These are phyloP conservation scores for Arbutus unedo DNA, from an alignment of 148 eudicot genomes.

Conservation along the genomic window DNA sequence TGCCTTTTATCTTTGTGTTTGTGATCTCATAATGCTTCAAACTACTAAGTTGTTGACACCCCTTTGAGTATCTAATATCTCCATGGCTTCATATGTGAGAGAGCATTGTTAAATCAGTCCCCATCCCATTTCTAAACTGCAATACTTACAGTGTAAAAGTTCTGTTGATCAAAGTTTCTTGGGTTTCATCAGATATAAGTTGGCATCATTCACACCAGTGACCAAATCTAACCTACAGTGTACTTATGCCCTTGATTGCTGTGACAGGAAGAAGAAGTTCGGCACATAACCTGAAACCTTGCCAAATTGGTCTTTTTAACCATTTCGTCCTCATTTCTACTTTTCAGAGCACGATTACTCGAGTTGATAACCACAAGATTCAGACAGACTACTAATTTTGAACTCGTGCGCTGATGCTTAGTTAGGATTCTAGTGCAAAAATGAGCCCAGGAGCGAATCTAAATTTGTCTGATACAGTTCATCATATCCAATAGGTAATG, in stretches of 20 bases:
- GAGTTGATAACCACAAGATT: background rate
- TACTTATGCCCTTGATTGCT: background rate
- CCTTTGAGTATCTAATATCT: too few species aligned
- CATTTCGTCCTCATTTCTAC: background rate
- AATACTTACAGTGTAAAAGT: background rate
- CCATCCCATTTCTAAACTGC: background rate
- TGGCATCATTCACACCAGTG: background rate
- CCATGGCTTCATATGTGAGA: background rate
- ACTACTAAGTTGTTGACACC: too few species aligned
- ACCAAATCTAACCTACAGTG: background rate
- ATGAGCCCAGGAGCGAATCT: background rate
- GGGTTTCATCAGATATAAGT: background rate
- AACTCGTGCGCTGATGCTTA: background rate
- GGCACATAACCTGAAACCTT: background rate
- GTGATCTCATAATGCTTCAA: too few species aligned
- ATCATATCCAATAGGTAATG: background rate
- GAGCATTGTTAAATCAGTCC: background rate
- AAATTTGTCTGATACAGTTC: too few species aligned
- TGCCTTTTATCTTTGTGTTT: too few species aligned
- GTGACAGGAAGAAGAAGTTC: background rate
- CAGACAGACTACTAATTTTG: background rate
- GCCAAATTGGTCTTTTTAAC: background rate
- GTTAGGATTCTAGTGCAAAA: background rate
- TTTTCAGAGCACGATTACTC: background rate
- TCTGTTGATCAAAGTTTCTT: background rate